A percentile compares a stretch with the other conserved stretches of the same genome.
Evolutionary conservation across 2,329 filamentous ascomycete species (phyloP).

Genomic region (Fusarium longipes): DNA sequence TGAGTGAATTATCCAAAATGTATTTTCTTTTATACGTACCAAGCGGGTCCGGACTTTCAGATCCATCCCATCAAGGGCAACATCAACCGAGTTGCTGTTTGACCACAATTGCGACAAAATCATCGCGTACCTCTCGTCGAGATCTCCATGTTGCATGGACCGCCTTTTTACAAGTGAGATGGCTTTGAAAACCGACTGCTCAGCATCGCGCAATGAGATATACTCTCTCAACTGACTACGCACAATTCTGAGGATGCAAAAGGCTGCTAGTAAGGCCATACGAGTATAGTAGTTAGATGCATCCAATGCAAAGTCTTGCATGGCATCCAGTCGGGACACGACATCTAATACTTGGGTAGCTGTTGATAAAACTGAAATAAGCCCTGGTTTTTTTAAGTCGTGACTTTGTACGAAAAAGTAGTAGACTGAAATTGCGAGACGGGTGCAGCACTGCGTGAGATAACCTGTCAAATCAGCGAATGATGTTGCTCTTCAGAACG

Average conservation of each 20-base stretch:
- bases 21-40: background rate
- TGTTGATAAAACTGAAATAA: background rate
- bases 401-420: conserved; percentile 5
- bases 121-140: conserved; percentile 2
- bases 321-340: conserved; percentile 7
- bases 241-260: conserved; percentile 3
- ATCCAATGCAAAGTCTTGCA: conserved; percentile 3
- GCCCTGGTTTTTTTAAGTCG: background rate
- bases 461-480: background rate
- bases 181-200: conserved; percentile 2
- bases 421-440: conserved; percentile 2
- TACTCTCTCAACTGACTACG: conserved; percentile 3
- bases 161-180: conserved; percentile 3
- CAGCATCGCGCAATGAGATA: conserved; percentile 3
- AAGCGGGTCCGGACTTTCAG: conserved; percentile 5
- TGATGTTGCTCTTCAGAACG: background rate
- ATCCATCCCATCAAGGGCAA: background rate
- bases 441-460: background rate
- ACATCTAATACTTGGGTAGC: background rate
- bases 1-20: no score
- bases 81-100: background rate
- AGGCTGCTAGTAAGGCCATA: conserved; percentile 5
- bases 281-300: conserved; percentile 5
- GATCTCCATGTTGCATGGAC: conserved; percentile 3
- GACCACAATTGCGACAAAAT: conserved; percentile 9